These are phyloP conservation scores for Eremothecium cymbalariae DNA, from an alignment of 1,139 yeast genomes.

Conservation along the genomic window DNA sequence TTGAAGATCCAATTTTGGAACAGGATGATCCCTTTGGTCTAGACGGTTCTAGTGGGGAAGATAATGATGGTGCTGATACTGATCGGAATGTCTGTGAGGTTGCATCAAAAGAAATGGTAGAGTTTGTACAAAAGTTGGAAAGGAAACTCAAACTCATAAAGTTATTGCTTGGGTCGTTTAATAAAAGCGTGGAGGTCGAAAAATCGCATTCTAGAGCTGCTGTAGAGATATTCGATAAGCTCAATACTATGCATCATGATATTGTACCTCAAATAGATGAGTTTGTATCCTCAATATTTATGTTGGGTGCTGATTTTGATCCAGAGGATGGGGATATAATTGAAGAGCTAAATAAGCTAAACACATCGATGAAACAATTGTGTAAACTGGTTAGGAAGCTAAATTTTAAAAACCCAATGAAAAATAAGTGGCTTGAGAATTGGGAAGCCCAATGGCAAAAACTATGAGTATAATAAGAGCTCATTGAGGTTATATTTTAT, in stretches of 20 bases:
- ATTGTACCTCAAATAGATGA: constrained; percentile 32
- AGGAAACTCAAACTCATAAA: constrained; percentile 48
- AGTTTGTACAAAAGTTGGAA: constrained; percentile 43
- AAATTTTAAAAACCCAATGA: constrained; percentile 22
- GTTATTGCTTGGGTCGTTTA: constrained; percentile 45
- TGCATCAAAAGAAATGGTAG: constrained; percentile 33
- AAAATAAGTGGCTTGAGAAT: constrained; percentile 27
- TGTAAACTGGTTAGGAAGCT: constrained; percentile 19
- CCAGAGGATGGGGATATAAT: constrained; percentile 15
- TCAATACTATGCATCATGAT: constrained; percentile 27
- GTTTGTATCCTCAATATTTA: constrained; percentile 30
- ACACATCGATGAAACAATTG: constrained; percentile 15
- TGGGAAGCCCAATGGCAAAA: constrained; percentile 26
- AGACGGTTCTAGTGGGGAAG: constrained; percentile 28
- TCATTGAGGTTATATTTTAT: too few species aligned
- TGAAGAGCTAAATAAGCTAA: constrained; percentile 14
- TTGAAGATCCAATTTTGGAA: constrained; percentile 47
- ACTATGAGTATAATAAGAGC: not conserved
- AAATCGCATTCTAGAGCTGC: constrained; percentile 17
- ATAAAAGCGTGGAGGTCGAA: constrained; percentile 44
- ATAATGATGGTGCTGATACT: constrained; percentile 20
- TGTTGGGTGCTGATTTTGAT: constrained; percentile 22
- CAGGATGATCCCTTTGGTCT: constrained; percentile 40
- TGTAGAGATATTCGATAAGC: constrained; percentile 23
- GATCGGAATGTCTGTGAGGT: too few species aligned